Percentiles rank a stretch among this genome's conserved stretches.
These are phyloP conservation scores for Fomes fomentarius DNA, from an alignment of 1,284 basidiomycete genomes.

Conservation along the genomic window DNA sequence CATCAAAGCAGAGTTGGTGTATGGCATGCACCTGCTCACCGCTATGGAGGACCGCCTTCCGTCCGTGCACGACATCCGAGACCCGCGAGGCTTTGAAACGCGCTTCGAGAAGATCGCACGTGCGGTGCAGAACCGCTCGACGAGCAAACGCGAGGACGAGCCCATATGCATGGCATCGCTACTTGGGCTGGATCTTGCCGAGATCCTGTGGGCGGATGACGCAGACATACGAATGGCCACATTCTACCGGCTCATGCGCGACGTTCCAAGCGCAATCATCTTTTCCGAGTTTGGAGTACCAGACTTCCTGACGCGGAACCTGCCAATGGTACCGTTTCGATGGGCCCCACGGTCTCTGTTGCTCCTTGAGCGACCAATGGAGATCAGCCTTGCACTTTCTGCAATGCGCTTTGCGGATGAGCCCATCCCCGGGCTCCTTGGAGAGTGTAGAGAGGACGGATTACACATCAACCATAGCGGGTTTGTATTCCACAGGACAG, in stretches of 20 bases:
- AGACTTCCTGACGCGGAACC: neutral
- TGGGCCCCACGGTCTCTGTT: slow-evolving; percentile 4
- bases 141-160: slow-evolving; percentile 6
- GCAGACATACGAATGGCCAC: neutral
- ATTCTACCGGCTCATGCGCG: slow-evolving; percentile 1
- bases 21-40: neutral
- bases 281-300: neutral
- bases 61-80: neutral
- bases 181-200: neutral
- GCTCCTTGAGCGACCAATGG: neutral
- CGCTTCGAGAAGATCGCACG: neutral
- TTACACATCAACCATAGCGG: neutral
- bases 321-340: neutral
- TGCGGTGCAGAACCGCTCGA: slow-evolving; percentile 5
- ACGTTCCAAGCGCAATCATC: neutral
- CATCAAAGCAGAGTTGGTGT: neutral
- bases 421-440: neutral
- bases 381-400: neutral
- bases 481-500: neutral
- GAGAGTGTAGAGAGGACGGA: neutral
- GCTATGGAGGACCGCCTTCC: neutral
- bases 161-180: neutral
- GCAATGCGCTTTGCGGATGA: neutral
- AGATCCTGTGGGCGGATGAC: neutral
- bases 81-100: neutral